Evolutionary conservation across 371 early-diverging fungal species (phyloP), one percentile per base, ranked within the genome.

Genomic region (Amoeboaphelidium protococcarum): DNA sequence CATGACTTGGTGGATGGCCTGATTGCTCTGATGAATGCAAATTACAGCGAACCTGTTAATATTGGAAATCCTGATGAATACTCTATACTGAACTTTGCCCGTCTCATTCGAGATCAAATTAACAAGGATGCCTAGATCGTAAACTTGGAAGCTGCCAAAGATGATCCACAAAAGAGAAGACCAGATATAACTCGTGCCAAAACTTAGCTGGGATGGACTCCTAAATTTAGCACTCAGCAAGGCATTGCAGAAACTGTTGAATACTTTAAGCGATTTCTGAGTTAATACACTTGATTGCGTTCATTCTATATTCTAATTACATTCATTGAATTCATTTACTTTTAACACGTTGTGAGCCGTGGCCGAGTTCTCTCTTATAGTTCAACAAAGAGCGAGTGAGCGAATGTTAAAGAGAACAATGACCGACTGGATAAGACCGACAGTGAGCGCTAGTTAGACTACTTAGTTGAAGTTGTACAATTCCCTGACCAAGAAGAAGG

Each of bases 51-150:
- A 20, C 86, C 86, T 4, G 74, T 82, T 19, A 85, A 85, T 57
- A 42, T 85, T 23, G 86, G 86, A 13, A 85, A 82, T 52, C 82
- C 86, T 1, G 79, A 82, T 45, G 86, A 85, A 57, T 85, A 71
- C 52, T 79, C 81, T 13, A 82, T 85, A 51, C 59, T 57, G 16
- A 65, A 80, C 43, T 80, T 82, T 67, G 83, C 86, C 23, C 69
- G 75, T 49, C 67, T 77, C 48, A 78, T 85, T 51, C 58, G 73
- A 31, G 66, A 67, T 31, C 64, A 71, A 54, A 76, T 82, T 20
- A 64, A 73, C 40, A 47, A 50, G n/a, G 52, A 58, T n/a, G 68
- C 71, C 16, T 16, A 41, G 40, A 78, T 82, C 45, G 68, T 71
- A 49, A 63, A 72, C 20, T 54, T 78, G 44, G 74, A 76, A 0